These are phyloP conservation scores for Dictyostelium capitatum DNA, from an alignment of 78 protist species.

Conservation along the genomic window DNA sequence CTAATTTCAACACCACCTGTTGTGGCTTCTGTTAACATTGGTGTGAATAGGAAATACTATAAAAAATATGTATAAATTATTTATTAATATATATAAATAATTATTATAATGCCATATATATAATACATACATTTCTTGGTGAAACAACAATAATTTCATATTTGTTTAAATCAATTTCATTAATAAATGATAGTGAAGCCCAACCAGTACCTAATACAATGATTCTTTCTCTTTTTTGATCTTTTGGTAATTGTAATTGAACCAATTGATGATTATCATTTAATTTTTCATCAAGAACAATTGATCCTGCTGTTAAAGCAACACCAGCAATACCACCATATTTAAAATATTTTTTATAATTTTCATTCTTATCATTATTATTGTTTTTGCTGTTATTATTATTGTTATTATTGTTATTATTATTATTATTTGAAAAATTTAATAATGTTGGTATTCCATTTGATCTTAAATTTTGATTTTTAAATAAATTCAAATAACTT, in stretches of 20 bases:
- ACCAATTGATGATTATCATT: slow-evolving; percentile 1
- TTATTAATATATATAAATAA: neutral
- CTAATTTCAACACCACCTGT: slow-evolving; percentile 64
- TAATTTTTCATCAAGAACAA: neutral
- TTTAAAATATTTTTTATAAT: neutral
- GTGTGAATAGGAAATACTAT: slow-evolving; percentile 70
- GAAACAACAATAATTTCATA: slow-evolving; percentile 78
- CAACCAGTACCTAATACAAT: slow-evolving; percentile 83
- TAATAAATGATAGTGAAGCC: slow-evolving; percentile 69
- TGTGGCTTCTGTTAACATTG: slow-evolving; percentile 70
- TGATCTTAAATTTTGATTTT: neutral
- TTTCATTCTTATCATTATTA: neutral
- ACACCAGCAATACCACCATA: neutral
- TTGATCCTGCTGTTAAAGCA: neutral
- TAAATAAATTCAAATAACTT: neutral
- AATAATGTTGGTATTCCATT: neutral
- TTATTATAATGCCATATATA: neutral
- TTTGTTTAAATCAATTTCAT: slow-evolving; percentile 40
- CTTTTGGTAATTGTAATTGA: slow-evolving; percentile 5
- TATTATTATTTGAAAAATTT: neutral
- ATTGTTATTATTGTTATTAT: neutral
- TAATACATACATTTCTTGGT: slow-evolving; percentile 77
- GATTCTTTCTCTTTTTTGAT: slow-evolving; percentile 48
- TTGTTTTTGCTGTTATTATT: neutral
- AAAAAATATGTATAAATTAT: neutral